Percentiles rank a stretch among this genome's conserved stretches.
phyloP scores from a whole-genome alignment of 768 basidiomycete genomes.

The Boletus patriciae region DNA sequence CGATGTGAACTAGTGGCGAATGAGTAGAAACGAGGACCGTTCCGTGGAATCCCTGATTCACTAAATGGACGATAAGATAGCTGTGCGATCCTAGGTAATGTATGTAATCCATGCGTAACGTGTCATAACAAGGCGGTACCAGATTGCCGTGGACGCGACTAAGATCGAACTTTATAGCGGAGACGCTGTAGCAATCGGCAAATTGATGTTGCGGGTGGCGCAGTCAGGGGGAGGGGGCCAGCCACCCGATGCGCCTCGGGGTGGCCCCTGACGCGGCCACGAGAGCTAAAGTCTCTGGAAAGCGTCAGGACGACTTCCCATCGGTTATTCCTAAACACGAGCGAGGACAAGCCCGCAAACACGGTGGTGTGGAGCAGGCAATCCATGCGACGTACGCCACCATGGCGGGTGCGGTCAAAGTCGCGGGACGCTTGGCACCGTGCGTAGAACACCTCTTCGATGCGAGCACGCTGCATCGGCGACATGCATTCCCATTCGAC shows the following conservation, averaged over 20 bases:
- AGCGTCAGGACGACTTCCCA: constrained; percentile 49
- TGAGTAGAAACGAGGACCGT: not conserved
- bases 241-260: not conserved
- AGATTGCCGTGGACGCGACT: constrained; percentile 1
- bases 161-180: not conserved
- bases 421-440: constrained; percentile 45
- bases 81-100: constrained; percentile 12
- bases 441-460: constrained; percentile 42
- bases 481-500: constrained; percentile 46
- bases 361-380: constrained; percentile 47
- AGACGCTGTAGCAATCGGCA: constrained; percentile 5
- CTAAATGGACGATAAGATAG: not conserved
- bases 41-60: constrained; percentile 12
- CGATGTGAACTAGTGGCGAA: not conserved
- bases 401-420: constrained; percentile 36
- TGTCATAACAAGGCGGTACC: constrained; percentile 14
- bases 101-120: constrained; percentile 5
- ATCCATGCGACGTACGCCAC: constrained; percentile 51
- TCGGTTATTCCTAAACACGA: constrained; percentile 36
- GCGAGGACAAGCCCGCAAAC: constrained; percentile 55
- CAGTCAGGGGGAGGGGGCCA: not conserved
- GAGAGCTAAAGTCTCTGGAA: constrained; percentile 35
- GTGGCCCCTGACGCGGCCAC: not conserved
- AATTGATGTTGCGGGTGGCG: not conserved
- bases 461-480: constrained; percentile 42